Evolutionary conservation across 176 grass and related monocot genomes (phyloP).

Genomic region (Musa schizocarpa): DNA sequence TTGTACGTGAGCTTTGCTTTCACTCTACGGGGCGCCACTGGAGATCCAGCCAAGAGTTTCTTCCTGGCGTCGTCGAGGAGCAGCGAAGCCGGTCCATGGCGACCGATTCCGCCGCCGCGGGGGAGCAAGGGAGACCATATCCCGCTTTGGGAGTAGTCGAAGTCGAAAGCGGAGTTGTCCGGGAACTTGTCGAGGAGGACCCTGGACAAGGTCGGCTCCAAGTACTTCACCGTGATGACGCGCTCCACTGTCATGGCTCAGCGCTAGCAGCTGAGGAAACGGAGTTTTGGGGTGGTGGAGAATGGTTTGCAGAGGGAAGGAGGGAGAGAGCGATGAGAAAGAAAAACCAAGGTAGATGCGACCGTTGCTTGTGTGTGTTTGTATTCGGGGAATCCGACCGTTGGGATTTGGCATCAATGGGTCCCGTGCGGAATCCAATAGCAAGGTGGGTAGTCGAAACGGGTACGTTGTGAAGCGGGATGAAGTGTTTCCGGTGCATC

Average conservation of each 20-base stretch:
- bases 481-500: no score
- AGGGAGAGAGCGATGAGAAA: background rate
- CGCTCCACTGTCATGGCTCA: conserved; percentile 35
- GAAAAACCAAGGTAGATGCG: background rate
- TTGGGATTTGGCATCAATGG: background rate
- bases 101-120: conserved; percentile 6
- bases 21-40: background rate
- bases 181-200: conserved; percentile 80
- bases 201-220: conserved; percentile 61
- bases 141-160: conserved; percentile 91
- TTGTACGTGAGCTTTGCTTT: conserved; percentile 5
- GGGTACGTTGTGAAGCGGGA: no score
- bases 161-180: conserved; percentile 63
- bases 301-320: background rate
- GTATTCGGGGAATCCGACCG: background rate
- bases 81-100: background rate
- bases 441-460: no score
- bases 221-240: conserved; percentile 89
- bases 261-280: no score
- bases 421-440: no score
- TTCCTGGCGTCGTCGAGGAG: background rate
- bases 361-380: background rate
- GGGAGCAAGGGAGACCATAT: conserved; percentile 92
- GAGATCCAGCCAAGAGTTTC: conserved; percentile 26
- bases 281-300: background rate